Evolutionary conservation across 2,329 filamentous ascomycete genomes (phyloP).

Genomic region (Alternaria conjuncta): DNA sequence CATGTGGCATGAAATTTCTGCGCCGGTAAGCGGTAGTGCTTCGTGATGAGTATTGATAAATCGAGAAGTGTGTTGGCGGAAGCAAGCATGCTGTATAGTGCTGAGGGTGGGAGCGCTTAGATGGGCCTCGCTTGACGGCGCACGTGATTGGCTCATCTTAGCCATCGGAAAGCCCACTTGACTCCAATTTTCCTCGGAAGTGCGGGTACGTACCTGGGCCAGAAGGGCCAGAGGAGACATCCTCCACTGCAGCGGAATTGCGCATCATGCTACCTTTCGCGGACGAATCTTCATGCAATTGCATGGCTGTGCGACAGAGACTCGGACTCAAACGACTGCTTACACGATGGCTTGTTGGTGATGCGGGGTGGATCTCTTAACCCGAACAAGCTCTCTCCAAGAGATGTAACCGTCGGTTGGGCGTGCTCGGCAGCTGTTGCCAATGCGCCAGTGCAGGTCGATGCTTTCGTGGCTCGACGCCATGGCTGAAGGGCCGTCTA

Average conservation of each 20-base stretch:
- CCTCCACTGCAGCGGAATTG: neutral
- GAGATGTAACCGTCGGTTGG: conserved; percentile 3
- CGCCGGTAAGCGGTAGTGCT: neutral
- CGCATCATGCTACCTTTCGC: conserved; percentile 3
- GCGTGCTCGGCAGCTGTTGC: conserved; percentile 14
- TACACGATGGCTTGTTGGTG: neutral
- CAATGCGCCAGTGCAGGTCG: conserved; percentile 14
- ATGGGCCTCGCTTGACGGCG: conserved; percentile 17
- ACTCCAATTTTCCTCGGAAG: neutral
- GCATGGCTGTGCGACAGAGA: neutral
- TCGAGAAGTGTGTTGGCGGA: conserved; percentile 8
- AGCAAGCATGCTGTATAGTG: conserved; percentile 7
- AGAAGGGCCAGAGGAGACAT: conserved; percentile 6
- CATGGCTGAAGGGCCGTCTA: conserved; percentile 3
- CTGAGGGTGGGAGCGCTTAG: neutral
- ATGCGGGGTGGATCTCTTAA: conserved; percentile 8
- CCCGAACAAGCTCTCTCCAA: conserved; percentile 17
- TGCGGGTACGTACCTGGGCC: neutral
- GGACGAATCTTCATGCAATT: conserved; percentile 1
- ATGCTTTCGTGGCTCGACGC: conserved; percentile 16
- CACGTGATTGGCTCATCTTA: conserved; percentile 14
- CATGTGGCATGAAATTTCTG: neutral
- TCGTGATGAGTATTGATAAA: conserved; percentile 2
- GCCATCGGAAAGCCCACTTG: conserved; percentile 3
- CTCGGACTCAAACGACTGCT: neutral